Percentiles rank a stretch among this genome's conserved stretches.
Conservation (phyloP, 2,329 filamentous ascomycete species). For the Calonectria fujianensis region DNA sequence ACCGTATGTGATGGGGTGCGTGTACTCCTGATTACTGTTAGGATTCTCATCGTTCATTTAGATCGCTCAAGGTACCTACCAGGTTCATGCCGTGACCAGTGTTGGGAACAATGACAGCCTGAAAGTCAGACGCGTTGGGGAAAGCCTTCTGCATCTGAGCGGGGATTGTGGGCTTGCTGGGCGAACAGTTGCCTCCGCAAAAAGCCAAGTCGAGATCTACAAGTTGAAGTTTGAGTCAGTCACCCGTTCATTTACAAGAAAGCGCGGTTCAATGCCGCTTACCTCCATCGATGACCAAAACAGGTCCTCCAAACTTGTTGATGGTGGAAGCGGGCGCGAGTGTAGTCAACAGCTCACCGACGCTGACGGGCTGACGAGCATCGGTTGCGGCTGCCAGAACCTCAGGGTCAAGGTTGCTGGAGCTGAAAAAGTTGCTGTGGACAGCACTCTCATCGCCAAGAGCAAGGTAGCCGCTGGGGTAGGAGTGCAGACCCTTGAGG, state of each 20-base stretch:
- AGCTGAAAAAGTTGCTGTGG: constrained; percentile 19
- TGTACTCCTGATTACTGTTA: neutral
- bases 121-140: neutral
- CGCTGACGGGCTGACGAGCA: constrained; percentile 6
- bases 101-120: constrained; percentile 11
- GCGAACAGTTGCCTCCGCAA: constrained; percentile 16
- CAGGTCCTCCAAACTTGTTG: constrained; percentile 5
- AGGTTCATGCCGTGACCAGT: constrained; percentile 19
- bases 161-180: constrained; percentile 7
- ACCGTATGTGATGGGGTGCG: constrained; percentile 12
- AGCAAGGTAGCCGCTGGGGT: constrained; percentile 5
- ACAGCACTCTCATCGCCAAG: neutral
- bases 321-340: neutral
- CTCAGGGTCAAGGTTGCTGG: constrained; percentile 17
- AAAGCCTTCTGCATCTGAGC: constrained; percentile 7
- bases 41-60: neutral
- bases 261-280: neutral
- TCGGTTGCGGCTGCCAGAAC: neutral
- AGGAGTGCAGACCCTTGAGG: neutral
- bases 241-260: neutral
- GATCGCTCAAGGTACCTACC: neutral
- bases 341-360: neutral
- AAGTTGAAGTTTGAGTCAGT: neutral
- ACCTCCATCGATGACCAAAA: constrained; percentile 20
- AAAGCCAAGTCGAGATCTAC: constrained; percentile 6